Base-by-base conservation (phyloP, 345 rosid genomes). In the Hibiscus syriacus region DNA sequence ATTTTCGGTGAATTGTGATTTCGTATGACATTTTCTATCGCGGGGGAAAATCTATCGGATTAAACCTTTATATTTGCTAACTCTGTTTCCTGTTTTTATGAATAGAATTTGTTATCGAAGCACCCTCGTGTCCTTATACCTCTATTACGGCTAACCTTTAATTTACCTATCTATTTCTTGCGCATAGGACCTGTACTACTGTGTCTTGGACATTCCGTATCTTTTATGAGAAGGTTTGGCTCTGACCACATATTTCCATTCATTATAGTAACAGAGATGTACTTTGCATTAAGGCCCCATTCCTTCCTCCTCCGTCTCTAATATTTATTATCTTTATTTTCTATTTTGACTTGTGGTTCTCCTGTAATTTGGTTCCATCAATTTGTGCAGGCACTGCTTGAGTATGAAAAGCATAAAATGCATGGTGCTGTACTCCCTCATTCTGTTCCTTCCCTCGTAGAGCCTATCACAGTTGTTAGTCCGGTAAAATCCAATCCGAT, bases 181-280 rank as follows among this genome's bases (percentile, higher is more conserved):
- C 23, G 63, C 6, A 4, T 80, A 87, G 92, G 82, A 87, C 92
- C 17, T 87, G 92, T 66, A 87, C 92, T 66, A 85, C 92, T 36
- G 89, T 87, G 38, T 87, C 92, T 13, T 87, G 89, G 89, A 85
- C 92, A 48, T 87, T 87, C 70, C 84, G 92, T n/a, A n/a, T n/a
- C n/a, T n/a, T n/a, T n/a, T n/a, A n/a, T n/a, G n/a, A n/a, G n/a
- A n/a, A n/a, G n/a, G n/a, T n/a, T n/a, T n/a, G n/a, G n/a, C n/a
- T n/a, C n/a, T n/a, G n/a, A n/a, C n/a, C n/a, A n/a, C n/a, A 45
- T 80, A 53, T 25, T 70, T 16, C 17, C 66, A 10, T 19, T 66
- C 2, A 53, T 4, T 3, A 27, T 32, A 22, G 27, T 9, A 67
- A 54, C n/a, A 12, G 80, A 36, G n/a, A 23, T 4, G 27, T 26